These are phyloP conservation scores for Bacterosira constricta DNA, from an alignment of 108 stramenopile genomes.

Conservation along the genomic window DNA sequence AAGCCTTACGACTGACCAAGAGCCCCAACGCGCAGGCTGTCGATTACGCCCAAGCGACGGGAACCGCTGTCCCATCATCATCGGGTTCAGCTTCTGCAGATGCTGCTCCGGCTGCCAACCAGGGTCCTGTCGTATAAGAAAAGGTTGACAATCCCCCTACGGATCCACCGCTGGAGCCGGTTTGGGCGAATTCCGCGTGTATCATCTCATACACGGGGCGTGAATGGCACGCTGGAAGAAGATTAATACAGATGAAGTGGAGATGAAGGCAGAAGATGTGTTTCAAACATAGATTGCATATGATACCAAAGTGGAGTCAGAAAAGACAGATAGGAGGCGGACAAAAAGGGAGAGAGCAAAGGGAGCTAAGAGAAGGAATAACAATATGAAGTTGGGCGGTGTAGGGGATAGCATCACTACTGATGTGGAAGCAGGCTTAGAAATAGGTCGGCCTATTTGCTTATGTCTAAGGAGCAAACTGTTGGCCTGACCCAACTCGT, in stretches of 20 bases:
- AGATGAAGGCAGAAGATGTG: constrained; percentile 47
- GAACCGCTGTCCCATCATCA: constrained; percentile 11
- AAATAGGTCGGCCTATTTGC: too few species aligned
- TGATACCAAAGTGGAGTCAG: constrained; percentile 45
- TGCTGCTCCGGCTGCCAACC: constrained; percentile 6
- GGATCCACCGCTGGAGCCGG: constrained; percentile 89
- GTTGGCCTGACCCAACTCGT: too few species aligned
- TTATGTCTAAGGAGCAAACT: too few species aligned
- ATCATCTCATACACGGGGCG: constrained; percentile 83
- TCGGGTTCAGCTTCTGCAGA: background rate
- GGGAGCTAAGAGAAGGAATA: constrained; percentile 82
- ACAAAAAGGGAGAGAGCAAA: constrained; percentile 85
- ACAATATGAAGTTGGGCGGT: constrained; percentile 70
- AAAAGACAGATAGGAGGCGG: constrained; percentile 62
- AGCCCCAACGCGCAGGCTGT: constrained; percentile 70
- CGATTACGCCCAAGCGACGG: constrained; percentile 79
- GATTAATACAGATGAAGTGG: constrained; percentile 58
- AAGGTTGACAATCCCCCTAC: constrained; percentile 91
- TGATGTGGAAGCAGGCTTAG: too few species aligned
- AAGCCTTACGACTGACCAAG: too few species aligned
- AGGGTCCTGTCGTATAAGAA: constrained; percentile 64
- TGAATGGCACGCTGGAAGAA: constrained; percentile 78
- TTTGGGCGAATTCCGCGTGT: constrained; percentile 90
- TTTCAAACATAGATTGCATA: constrained; percentile 43
- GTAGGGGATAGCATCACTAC: constrained; percentile 22